phyloP scores from a whole-genome alignment of 768 basidiomycete genomes.

The Albatrellus ellisii region DNA sequence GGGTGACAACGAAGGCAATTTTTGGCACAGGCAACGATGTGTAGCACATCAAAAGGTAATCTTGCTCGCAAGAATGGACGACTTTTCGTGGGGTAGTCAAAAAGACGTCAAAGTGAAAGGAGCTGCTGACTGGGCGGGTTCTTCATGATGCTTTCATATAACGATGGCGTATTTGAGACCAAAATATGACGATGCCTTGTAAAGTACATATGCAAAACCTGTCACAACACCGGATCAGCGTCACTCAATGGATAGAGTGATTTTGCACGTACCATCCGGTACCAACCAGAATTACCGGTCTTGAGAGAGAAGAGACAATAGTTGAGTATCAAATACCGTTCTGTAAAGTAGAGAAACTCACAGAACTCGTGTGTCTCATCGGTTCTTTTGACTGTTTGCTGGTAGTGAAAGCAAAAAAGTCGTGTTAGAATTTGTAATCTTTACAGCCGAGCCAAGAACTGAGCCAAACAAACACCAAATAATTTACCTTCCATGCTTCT shows the following conservation, averaged over 20 bases:
- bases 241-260: no score
- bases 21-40: slow-evolving; percentile 10
- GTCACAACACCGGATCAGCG: no score
- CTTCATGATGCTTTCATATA: background rate
- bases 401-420: slow-evolving; percentile 12
- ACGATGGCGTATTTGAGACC: background rate
- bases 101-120: slow-evolving; percentile 83
- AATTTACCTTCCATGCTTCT: slow-evolving; percentile 96
- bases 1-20: slow-evolving; percentile 28
- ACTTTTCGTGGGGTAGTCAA: slow-evolving; percentile 45
- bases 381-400: slow-evolving; percentile 94
- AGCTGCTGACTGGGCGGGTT: slow-evolving; percentile 12
- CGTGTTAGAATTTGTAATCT: slow-evolving; percentile 17
- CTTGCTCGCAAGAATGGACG: slow-evolving; percentile 82
- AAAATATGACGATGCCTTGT: slow-evolving; percentile 21
- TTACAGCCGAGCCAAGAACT: slow-evolving; percentile 14
- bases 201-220: slow-evolving; percentile 23
- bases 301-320: background rate
- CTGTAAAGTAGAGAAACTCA: slow-evolving; percentile 20
- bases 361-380: slow-evolving; percentile 98
- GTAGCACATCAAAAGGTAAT: slow-evolving; percentile 21
- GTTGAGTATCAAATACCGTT: slow-evolving; percentile 10
- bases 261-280: no score
- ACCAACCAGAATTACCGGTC: background rate
- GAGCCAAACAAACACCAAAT: slow-evolving; percentile 39